A percentile compares a stretch with the other conserved stretches of the same genome.
phyloP scores from a whole-genome alignment of 345 rosid genomes.

The Salix suchowensis region DNA sequence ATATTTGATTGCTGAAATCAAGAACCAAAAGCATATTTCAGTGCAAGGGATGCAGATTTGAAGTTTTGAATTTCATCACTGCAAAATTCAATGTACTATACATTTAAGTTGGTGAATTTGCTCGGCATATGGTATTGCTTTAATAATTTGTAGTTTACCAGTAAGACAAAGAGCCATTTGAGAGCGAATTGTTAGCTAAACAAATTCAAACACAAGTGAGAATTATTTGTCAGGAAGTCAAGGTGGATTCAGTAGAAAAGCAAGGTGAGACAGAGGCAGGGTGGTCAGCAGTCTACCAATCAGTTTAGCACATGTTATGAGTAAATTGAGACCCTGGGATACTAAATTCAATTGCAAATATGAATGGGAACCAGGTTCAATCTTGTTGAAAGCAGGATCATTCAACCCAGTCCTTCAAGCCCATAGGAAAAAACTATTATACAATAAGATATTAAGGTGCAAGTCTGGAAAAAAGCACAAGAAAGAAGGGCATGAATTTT shows the following conservation, averaged over 20 bases:
- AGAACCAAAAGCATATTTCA: neutral
- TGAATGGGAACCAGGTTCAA: neutral
- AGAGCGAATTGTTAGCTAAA: neutral
- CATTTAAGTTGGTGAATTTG: neutral
- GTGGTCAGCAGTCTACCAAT: neutral
- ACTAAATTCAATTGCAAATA: neutral
- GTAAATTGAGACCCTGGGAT: neutral
- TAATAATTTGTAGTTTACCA: neutral
- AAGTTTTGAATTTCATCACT: neutral
- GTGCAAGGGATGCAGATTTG: neutral
- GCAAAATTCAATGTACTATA: neutral
- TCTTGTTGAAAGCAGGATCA: neutral
- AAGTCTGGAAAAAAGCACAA: neutral
- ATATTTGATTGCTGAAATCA: neutral
- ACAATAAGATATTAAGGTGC: neutral
- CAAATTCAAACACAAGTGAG: neutral
- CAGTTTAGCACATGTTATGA: neutral
- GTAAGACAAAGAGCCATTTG: neutral
- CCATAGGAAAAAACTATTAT: neutral
- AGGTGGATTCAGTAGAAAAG: neutral
- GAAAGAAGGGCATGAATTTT: neutral
- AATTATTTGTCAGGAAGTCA: neutral
- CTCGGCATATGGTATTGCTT: neutral
- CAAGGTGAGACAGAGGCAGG: neutral
- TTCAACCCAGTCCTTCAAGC: neutral